Evolutionary conservation across 495 filamentous ascomycete species (phyloP).

Genomic region (Gamarada debralockiae): DNA sequence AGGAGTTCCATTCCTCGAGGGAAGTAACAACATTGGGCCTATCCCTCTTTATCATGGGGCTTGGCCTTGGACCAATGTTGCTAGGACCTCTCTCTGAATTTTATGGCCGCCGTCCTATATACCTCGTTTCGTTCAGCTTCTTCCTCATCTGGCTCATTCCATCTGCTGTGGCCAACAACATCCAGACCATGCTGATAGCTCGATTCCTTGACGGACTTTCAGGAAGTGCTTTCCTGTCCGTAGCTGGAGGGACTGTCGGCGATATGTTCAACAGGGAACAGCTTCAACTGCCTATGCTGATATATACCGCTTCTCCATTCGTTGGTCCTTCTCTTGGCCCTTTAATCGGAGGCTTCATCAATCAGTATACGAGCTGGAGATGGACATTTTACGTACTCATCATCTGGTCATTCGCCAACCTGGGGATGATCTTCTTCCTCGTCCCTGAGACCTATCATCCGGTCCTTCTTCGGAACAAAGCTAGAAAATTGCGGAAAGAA

Average conservation of each 20-base stretch:
- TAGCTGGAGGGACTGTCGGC: slow-evolving; percentile 87
- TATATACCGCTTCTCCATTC: slow-evolving; percentile 76
- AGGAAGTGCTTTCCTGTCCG: slow-evolving; percentile 83
- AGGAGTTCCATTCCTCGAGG: slow-evolving; percentile 67
- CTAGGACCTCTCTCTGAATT: slow-evolving; percentile 71
- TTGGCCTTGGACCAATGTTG: slow-evolving; percentile 69
- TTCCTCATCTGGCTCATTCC: slow-evolving; percentile 88
- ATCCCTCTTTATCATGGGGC: slow-evolving; percentile 74
- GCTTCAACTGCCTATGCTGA: slow-evolving; percentile 52
- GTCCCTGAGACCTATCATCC: slow-evolving; percentile 89
- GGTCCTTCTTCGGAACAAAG: slow-evolving; percentile 73
- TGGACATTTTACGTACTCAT: slow-evolving; percentile 89
- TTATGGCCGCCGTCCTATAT: slow-evolving; percentile 83
- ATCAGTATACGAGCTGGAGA: slow-evolving; percentile 73
- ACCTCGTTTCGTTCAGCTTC: slow-evolving; percentile 69
- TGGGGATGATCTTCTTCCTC: slow-evolving; percentile 60
- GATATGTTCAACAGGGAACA: slow-evolving; percentile 78
- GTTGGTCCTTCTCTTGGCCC: slow-evolving; percentile 64
- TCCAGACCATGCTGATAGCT: slow-evolving; percentile 74
- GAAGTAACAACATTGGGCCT: slow-evolving; percentile 76
- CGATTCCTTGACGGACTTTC: slow-evolving; percentile 84
- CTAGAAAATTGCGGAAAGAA: slow-evolving; percentile 62
- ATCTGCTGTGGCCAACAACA: slow-evolving; percentile 80
- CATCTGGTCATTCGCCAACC: slow-evolving; percentile 69
- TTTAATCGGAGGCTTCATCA: slow-evolving; percentile 58